phyloP scores from a whole-genome alignment of 2,329 filamentous ascomycete species.

The Herpotrichia juniperi region DNA sequence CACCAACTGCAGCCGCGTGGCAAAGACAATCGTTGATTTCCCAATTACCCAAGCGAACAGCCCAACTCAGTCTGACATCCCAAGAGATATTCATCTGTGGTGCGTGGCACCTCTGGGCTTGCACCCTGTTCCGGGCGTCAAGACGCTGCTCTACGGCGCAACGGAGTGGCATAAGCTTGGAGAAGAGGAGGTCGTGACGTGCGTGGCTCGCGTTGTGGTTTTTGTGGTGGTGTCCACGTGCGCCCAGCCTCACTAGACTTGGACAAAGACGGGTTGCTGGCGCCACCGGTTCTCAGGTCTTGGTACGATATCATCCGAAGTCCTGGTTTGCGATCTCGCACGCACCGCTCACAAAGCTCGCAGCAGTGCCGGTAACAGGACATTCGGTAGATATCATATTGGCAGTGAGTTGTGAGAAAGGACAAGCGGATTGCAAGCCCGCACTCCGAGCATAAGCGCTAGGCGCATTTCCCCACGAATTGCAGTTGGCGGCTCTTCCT shows the following conservation, averaged over 20 bases:
- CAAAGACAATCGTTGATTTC: no score
- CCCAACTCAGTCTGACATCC: no score
- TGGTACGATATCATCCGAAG: constrained; percentile 6
- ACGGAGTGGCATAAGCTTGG: neutral
- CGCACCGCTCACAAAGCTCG: neutral
- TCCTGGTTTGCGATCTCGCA: constrained; percentile 9
- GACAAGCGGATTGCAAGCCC: neutral
- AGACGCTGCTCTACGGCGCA: neutral
- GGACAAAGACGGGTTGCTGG: constrained; percentile 8
- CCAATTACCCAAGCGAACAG: no score
- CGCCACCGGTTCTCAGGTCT: neutral
- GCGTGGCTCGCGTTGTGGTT: no score
- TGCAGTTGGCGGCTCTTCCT: constrained; percentile 25
- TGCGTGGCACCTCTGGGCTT: neutral
- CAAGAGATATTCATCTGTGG: neutral
- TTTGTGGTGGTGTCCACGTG: no score
- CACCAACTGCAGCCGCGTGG: no score
- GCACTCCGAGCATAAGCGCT: neutral
- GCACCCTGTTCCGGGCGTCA: neutral
- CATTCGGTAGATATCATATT: no score
- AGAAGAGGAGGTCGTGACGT: neutral
- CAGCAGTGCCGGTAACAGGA: no score
- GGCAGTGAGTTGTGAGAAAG: neutral
- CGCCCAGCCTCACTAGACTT: no score
- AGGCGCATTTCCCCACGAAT: constrained; percentile 29